These are phyloP conservation scores for Aeschynomene evenia DNA, from an alignment of 306 rosid species.

Conservation along the genomic window DNA sequence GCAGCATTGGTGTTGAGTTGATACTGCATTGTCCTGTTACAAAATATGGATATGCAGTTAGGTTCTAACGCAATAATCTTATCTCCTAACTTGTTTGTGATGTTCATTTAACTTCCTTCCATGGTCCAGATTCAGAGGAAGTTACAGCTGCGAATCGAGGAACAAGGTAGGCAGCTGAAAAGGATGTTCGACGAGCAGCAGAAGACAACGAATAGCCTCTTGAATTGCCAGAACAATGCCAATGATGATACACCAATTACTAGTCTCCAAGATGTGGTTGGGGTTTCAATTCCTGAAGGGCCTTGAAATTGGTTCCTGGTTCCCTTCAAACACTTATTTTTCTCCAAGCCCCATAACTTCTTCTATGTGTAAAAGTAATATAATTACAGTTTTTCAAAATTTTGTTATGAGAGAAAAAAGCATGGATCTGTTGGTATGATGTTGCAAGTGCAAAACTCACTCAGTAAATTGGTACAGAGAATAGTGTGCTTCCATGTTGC, in stretches of 20 bases:
- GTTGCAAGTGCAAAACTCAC: conserved; percentile 22
- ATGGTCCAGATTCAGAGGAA: conserved; percentile 50
- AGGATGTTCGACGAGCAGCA: conserved; percentile 57
- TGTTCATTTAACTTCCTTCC: conserved; percentile 4
- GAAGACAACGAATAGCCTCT: conserved; percentile 30
- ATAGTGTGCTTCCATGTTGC: not conserved
- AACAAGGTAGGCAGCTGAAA: conserved; percentile 57
- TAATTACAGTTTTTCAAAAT: conserved; percentile 12
- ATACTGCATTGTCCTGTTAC: not conserved
- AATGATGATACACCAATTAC: conserved; percentile 32
- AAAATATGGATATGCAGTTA: not conserved
- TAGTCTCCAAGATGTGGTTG: conserved; percentile 27
- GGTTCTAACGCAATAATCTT: not conserved
- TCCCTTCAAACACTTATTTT: conserved; percentile 31
- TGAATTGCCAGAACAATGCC: conserved; percentile 17
- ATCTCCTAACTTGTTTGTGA: not conserved
- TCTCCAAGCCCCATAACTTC: not conserved
- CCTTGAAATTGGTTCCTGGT: conserved; percentile 30
- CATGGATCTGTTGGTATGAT: conserved; percentile 13
- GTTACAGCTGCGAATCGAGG: conserved; percentile 51
- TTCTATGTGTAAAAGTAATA: not conserved
- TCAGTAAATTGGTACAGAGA: conserved; percentile 14
- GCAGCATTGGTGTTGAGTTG: not conserved
- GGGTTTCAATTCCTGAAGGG: conserved; percentile 28
- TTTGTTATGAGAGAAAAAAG: conserved; percentile 31